Evolutionary conservation across 208 protist genomes (phyloP), one percentile per base, ranked within the genome.

Genomic region (Leishmania gerbilli): DNA sequence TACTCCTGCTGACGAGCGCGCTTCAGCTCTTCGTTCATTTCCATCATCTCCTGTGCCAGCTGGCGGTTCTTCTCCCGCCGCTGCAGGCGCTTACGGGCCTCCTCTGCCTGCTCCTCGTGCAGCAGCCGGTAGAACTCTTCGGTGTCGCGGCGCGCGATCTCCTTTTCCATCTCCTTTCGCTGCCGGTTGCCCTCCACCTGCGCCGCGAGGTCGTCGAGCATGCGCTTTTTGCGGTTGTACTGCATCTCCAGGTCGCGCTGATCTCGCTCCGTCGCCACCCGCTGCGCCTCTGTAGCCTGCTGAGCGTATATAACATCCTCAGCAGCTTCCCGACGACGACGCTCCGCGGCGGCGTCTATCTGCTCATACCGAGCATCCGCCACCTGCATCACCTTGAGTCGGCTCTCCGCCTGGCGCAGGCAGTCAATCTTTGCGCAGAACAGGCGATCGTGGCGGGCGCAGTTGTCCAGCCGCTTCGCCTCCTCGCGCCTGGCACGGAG

Each of bases 321-420:
- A 17, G 78, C 86, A 27, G 67, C 77, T 62, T 90, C 77, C 84
- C 92, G 85, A 67, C 84, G 80, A 0, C 78, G 76, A 31, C 92
- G 92, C 47, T 79, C 77, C 21, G 87, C 84, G 19, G 85, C 86
- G 45, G 86, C 84, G 34, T 79, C 88, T 21, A 97, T 83, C 83
- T 97, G 94, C 1, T 92, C 83, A 75, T 87, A 93, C 71, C 93
- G 92, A 15, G 81, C 89, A 76, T 96, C 92, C 0, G 94, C 78
- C 15, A 95, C 87, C 84, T 97, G 94, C 94, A 97, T 94, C 68
- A 94, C 88, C 75, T 93, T 95, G 53, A 97, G 85, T 1, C 92
- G 91, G 80, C 92, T 96, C 89, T 97, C 92, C 51, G 94, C 94
- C 81, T 93, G 88, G 1, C 94, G 91, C 51, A 97, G 87, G 31